Evolutionary conservation across 495 filamentous ascomycete species (phyloP).

Genomic region (Xylaria venustula): DNA sequence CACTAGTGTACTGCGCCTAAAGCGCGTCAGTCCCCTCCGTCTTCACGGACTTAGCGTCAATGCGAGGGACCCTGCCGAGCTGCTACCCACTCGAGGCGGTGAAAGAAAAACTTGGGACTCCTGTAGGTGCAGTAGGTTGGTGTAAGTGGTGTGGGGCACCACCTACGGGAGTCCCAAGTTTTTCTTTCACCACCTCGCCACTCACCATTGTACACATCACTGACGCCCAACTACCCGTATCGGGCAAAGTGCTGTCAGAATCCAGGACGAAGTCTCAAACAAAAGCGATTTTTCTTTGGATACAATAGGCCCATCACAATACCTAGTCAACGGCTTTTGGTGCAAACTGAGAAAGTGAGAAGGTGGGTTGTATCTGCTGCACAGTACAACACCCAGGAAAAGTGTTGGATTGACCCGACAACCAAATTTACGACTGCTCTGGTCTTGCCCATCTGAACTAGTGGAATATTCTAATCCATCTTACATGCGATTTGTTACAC

Average conservation of each 20-base stretch:
- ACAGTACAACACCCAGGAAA: no score
- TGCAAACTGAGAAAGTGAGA: background rate
- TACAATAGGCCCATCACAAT: background rate
- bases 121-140: no score
- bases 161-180: no score
- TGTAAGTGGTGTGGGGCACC: no score
- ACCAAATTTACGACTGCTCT: background rate
- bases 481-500: background rate
- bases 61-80: no score
- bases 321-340: no score
- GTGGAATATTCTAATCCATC: background rate
- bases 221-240: background rate
- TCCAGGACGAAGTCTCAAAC: background rate
- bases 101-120: no score
- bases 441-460: background rate
- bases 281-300: no score
- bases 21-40: constrained; percentile 6
- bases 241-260: background rate
- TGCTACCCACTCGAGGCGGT: no score
- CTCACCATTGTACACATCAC: background rate
- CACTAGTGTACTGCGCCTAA: background rate
- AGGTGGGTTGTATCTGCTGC: no score
- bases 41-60: no score
- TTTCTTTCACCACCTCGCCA: no score
- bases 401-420: background rate